A percentile compares a stretch with the other conserved stretches of the same genome.
Evolutionary conservation across 2,329 filamentous ascomycete species (phyloP).

Genomic region (Cephalotrichum gorgonifer): DNA sequence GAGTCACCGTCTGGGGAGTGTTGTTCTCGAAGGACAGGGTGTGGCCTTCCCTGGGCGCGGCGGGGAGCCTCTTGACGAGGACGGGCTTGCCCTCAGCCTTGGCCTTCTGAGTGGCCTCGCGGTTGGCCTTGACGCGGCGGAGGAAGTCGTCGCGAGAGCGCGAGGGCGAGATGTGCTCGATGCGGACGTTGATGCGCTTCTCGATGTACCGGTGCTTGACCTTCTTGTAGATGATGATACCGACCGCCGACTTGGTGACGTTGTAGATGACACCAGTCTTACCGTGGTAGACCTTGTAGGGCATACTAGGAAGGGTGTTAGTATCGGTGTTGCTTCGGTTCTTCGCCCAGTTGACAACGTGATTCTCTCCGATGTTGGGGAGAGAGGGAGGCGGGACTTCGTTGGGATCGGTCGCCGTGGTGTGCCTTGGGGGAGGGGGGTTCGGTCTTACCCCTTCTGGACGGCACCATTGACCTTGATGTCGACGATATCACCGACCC

Average conservation of each 20-base stretch:
- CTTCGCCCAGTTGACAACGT: neutral
- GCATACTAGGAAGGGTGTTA: constrained; percentile 56
- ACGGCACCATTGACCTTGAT: constrained; percentile 98
- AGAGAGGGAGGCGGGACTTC: no score
- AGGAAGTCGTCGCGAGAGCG: constrained; percentile 96
- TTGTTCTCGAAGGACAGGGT: constrained; percentile 73
- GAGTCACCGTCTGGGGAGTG: constrained; percentile 82
- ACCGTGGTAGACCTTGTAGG: constrained; percentile 99
- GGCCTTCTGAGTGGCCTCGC: constrained; percentile 82
- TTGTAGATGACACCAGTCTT: constrained; percentile 99
- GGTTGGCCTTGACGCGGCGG: constrained; percentile 92
- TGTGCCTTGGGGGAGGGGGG: constrained; percentile 5
- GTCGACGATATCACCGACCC: constrained; percentile 97
- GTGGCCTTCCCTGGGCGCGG: constrained; percentile 67
- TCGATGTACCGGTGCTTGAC: constrained; percentile 99
- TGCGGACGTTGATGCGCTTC: constrained; percentile 98
- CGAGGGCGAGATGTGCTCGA: constrained; percentile 94
- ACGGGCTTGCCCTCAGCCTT: constrained; percentile 81
- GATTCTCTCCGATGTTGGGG: no score
- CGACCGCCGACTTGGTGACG: constrained; percentile 95
- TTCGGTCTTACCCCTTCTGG: constrained; percentile 74
- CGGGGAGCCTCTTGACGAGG: constrained; percentile 86
- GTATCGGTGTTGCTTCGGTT: neutral
- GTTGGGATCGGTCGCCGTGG: no score
- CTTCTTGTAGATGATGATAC: constrained; percentile 99